Percentiles rank a stretch among this genome's conserved stretches.
phyloP scores from a whole-genome alignment of 805 yeast species.

The Priceomyces melissophilus region DNA sequence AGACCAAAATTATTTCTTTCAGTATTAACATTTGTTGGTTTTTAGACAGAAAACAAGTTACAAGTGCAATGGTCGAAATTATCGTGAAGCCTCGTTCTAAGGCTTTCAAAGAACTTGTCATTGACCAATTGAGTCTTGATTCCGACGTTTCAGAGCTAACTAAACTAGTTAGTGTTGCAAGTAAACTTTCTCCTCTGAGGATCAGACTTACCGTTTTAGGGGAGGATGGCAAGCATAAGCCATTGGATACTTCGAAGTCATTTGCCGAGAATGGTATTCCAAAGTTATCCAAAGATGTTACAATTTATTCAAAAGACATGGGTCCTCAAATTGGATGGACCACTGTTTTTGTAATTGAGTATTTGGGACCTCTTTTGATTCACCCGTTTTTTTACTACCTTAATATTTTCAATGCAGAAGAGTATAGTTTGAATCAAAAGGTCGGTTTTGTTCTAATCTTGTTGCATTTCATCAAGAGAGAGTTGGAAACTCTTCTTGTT shows the following conservation, averaged over 20 bases:
- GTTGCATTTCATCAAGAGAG: conserved; percentile 84
- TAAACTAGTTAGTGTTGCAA: conserved; percentile 40
- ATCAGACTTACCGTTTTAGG: conserved; percentile 26
- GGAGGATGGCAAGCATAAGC: conserved; percentile 31
- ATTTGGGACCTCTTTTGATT: conserved; percentile 81
- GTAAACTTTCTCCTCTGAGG: conserved; percentile 31
- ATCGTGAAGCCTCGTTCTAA: conserved; percentile 61
- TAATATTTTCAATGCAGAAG: conserved; percentile 27
- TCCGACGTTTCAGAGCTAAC: conserved; percentile 42
- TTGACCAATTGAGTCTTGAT: conserved; percentile 29
- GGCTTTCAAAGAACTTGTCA: conserved; percentile 47
- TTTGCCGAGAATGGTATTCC: conserved; percentile 46
- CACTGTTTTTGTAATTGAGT: conserved; percentile 84
- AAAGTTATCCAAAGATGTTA: conserved; percentile 27
- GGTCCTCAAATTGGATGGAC: conserved; percentile 95
- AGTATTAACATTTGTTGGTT: too few relatives aligned
- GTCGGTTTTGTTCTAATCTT: conserved; percentile 54
- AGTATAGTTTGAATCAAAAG: conserved; percentile 51
- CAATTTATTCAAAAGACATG: conserved; percentile 73
- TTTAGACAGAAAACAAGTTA: too few relatives aligned
- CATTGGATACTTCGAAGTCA: conserved; percentile 43
- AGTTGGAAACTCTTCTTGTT: conserved; percentile 77
- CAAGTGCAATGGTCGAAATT: conserved; percentile 39
- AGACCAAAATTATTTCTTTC: too few relatives aligned
- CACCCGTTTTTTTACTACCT: conserved; percentile 66